A percentile compares a stretch with the other conserved stretches of the same genome.
Conservation (phyloP, 352 stramenopile species). For the Blastocystis sp. region DNA sequence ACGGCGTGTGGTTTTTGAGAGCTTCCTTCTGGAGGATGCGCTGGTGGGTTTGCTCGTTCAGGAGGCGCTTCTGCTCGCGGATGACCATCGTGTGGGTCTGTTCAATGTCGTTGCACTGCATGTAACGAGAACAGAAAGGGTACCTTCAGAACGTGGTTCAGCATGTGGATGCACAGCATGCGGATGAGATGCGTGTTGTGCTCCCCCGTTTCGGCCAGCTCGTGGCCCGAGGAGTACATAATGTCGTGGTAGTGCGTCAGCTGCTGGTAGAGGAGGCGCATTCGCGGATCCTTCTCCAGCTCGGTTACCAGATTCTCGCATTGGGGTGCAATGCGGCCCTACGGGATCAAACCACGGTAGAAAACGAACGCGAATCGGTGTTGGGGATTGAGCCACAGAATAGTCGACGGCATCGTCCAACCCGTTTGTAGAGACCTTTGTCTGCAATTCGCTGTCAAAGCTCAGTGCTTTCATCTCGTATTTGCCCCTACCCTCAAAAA, state of each 20-base stretch:
- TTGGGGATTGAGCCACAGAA: background rate
- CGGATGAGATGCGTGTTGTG: slow-evolving; percentile 45
- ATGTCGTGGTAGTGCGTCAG: slow-evolving; percentile 60
- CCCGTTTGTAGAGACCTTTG: slow-evolving; percentile 39
- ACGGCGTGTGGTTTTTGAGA: slow-evolving; percentile 2
- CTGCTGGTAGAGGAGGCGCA: slow-evolving; percentile 3
- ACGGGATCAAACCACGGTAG: background rate
- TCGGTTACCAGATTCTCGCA: background rate
- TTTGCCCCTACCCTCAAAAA: background rate
- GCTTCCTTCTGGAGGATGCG: slow-evolving; percentile 56
- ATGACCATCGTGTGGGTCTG: slow-evolving; percentile 21
- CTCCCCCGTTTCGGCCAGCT: background rate
- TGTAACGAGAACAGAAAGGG: no score
- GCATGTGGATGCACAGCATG: slow-evolving; percentile 43
- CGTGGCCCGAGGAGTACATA: slow-evolving; percentile 32
- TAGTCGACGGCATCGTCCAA: background rate
- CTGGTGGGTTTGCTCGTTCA: slow-evolving; percentile 65
- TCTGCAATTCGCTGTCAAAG: slow-evolving; percentile 29
- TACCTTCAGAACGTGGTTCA: slow-evolving; percentile 67
- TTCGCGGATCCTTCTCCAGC: background rate
- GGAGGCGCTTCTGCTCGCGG: slow-evolving; percentile 26
- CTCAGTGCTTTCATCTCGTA: slow-evolving; percentile 10
- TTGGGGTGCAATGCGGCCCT: background rate
- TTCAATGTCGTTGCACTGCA: slow-evolving; percentile 47
- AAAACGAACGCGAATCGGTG: background rate